Percentiles rank a stretch among this genome's conserved stretches.
Evolutionary conservation across 805 yeast genomes (phyloP).

Genomic region (Millerozyma miso): DNA sequence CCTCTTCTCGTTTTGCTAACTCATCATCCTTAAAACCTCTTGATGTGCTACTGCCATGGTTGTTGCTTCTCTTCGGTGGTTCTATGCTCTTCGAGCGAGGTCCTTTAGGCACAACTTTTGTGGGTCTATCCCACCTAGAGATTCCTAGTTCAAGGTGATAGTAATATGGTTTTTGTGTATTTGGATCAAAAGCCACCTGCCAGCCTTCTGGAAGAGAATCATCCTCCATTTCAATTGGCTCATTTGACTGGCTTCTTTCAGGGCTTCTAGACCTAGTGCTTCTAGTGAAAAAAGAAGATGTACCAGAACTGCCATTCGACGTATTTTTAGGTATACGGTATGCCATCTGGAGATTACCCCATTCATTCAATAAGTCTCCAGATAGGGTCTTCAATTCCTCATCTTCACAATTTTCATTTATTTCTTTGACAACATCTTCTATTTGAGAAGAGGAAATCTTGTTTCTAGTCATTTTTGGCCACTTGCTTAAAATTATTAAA

Average conservation of each 20-base stretch:
- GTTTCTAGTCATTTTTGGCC: slow-evolving; percentile 65
- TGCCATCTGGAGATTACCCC: slow-evolving; percentile 78
- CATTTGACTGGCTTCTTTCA: slow-evolving; percentile 1
- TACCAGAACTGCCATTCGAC: slow-evolving; percentile 7
- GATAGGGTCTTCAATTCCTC: slow-evolving; percentile 34
- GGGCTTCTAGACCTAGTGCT: slow-evolving; percentile 12
- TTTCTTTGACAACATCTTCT: slow-evolving; percentile 53
- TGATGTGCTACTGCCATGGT: slow-evolving; percentile 4
- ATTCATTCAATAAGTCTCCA: slow-evolving; percentile 48
- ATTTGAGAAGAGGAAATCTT: slow-evolving; percentile 72
- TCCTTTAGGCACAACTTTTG: slow-evolving; percentile 27
- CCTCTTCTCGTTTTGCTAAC: slow-evolving; percentile 31
- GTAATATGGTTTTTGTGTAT: slow-evolving; percentile 46
- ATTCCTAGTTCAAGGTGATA: slow-evolving; percentile 45
- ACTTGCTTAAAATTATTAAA: slow-evolving; percentile 51
- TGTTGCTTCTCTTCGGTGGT: slow-evolving; percentile 1
- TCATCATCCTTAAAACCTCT: slow-evolving; percentile 15
- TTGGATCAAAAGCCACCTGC: slow-evolving; percentile 52
- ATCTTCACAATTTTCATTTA: slow-evolving; percentile 24
- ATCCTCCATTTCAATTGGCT: slow-evolving; percentile 13
- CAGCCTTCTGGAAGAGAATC: slow-evolving; percentile 57
- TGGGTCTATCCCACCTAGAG: slow-evolving; percentile 63
- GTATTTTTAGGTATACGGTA: slow-evolving; percentile 72
- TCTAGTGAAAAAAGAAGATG: slow-evolving; percentile 16
- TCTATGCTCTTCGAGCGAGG: slow-evolving; percentile 23